Base-by-base conservation (phyloP, 148 eudicot genomes). In the Nepenthes mirabilis region DNA sequence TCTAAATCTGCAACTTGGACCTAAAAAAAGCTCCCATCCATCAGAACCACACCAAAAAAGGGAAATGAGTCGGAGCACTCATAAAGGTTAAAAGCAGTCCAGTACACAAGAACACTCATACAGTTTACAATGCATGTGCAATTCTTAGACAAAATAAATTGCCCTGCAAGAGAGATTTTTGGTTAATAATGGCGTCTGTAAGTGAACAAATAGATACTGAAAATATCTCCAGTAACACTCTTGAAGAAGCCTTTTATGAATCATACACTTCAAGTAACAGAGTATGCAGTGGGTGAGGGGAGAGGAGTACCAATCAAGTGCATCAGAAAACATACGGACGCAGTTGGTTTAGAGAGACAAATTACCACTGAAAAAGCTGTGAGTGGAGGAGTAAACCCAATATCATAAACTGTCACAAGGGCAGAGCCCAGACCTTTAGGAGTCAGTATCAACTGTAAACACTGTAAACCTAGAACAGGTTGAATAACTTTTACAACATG, bases 1-100 rank as follows among this genome's bases (percentile, higher is more conserved):
- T 87, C 97, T 56, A 84, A 63, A 56, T 84, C 97, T 11, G 97
- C 86, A 70, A 90, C 97, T 77, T 79, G 85, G 35, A 87, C 81
- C 89, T 83, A 69, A 68, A 52, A 63, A 34, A 2, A 14, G 51
- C 37, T 32, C 47, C 36, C 14, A 36, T 62, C 50, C 48, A 57
- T 59, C 23, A 50, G 60, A 58, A 36, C 51, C 10, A 36, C 37
- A 70, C 55, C 55, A 57, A 23, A 11, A 37, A 11, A 10, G 1
- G 36, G 9, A 11, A 8, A 40, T 40, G 0, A 40, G 8, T 40
- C 45, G 1, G 45, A 40, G 45, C 8, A 8, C 45, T 23, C 23
- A 23, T 23, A 23, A 23, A 23, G 23, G 23, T 23, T 23, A 23
- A 23, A 23, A 23, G 23, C 23, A 23, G 23, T 23, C 23, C 23